These are phyloP conservation scores for Pleurotus djamor DNA, from an alignment of 768 basidiomycete species.

Conservation along the genomic window DNA sequence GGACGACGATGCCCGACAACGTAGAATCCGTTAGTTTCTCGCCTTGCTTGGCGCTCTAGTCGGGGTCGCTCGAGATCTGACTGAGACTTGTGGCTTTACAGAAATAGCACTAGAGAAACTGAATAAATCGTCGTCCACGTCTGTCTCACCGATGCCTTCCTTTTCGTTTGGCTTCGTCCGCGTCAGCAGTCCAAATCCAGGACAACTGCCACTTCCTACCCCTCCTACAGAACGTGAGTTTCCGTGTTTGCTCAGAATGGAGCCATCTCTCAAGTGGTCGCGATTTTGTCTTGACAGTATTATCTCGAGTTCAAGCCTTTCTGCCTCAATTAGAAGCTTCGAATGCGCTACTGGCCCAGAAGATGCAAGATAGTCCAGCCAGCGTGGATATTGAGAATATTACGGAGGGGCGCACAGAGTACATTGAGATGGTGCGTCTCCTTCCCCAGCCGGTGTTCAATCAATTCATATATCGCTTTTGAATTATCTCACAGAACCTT, in stretches of 20 bases:
- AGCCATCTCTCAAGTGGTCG: not conserved
- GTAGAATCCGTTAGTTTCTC: slow-evolving; percentile 34
- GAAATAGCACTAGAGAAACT: slow-evolving; percentile 3
- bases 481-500: slow-evolving; percentile 42
- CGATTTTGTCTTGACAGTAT: slow-evolving; percentile 36
- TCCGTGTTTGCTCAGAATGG: not conserved
- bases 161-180: not conserved
- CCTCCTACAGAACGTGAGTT: not conserved
- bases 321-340: slow-evolving; percentile 67
- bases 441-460: not conserved
- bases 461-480: slow-evolving; percentile 1
- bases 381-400: slow-evolving; percentile 75
- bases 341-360: slow-evolving; percentile 51
- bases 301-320: slow-evolving; percentile 65
- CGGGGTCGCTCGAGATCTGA: too few species aligned
- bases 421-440: slow-evolving; percentile 64
- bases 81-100: too few species aligned
- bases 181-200: too few species aligned
- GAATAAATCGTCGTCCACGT: not conserved
- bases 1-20: slow-evolving; percentile 41
- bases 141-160: not conserved
- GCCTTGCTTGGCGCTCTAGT: not conserved
- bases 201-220: not conserved
- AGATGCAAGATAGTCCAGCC: slow-evolving; percentile 44
- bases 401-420: slow-evolving; percentile 38